A percentile compares a stretch with the other conserved stretches of the same genome.
phyloP scores from a whole-genome alignment of 176 grass and related monocot genomes.

The Musa itinerans region DNA sequence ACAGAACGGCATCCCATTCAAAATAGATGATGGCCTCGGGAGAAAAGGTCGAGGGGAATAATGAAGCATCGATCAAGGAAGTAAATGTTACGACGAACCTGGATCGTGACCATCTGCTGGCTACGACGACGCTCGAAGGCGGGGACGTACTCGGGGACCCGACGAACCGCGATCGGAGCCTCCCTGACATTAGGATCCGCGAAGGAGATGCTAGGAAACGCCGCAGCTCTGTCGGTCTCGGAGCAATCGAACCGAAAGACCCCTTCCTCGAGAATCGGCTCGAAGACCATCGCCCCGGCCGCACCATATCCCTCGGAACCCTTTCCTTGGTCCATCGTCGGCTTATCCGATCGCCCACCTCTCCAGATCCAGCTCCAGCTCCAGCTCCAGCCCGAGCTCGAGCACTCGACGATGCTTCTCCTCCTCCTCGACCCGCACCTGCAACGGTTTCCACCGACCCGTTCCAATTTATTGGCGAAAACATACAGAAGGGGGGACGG shows the following conservation, averaged over 20 bases:
- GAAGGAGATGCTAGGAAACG: slow-evolving; percentile 67
- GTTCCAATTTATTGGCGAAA: too few relatives aligned
- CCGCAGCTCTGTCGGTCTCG: slow-evolving; percentile 34
- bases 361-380: background rate
- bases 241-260: slow-evolving; percentile 89
- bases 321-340: background rate
- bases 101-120: slow-evolving; percentile 53
- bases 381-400: too few relatives aligned
- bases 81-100: slow-evolving; percentile 25
- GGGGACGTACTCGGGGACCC: slow-evolving; percentile 38
- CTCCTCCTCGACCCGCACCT: background rate
- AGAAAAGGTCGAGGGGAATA: too few relatives aligned
- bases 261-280: slow-evolving; percentile 52
- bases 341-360: background rate
- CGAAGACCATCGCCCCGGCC: slow-evolving; percentile 38
- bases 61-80: background rate
- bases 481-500: too few relatives aligned
- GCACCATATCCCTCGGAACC: background rate
- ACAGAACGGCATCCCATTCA: too few relatives aligned
- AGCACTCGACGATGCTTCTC: background rate
- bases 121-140: slow-evolving; percentile 24
- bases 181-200: slow-evolving; percentile 43
- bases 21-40: too few relatives aligned
- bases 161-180: slow-evolving; percentile 19
- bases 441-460: background rate